Conservation (phyloP, 2,329 filamentous ascomycete genomes). For the Aspergillus caelatus region DNA sequence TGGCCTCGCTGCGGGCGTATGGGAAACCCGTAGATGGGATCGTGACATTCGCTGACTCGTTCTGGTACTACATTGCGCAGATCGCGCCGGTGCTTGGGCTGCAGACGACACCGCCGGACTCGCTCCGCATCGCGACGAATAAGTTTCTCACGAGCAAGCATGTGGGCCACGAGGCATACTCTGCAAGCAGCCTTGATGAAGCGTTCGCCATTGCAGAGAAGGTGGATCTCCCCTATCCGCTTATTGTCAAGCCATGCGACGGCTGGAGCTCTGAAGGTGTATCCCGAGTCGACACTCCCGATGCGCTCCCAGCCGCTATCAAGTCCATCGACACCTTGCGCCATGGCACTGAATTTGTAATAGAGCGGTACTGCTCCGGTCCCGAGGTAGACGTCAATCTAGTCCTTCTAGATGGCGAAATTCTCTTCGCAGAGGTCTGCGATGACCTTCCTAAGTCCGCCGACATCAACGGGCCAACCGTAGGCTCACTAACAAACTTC, state of each 20-base stretch:
- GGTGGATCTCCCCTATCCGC: background rate
- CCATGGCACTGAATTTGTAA: conserved; percentile 1
- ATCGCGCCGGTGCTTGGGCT: background rate
- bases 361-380: conserved; percentile 19
- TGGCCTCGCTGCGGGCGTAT: background rate
- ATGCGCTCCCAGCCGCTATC: background rate
- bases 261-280: conserved; percentile 7
- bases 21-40: background rate
- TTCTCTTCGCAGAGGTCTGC: conserved; percentile 17
- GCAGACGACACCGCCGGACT: background rate
- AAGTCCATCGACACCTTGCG: background rate
- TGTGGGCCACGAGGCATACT: background rate
- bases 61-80: background rate
- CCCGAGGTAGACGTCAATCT: conserved; percentile 23
- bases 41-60: background rate
- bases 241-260: conserved; percentile 7
- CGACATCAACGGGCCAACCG: background rate
- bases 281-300: background rate
- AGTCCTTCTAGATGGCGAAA: conserved; percentile 17
- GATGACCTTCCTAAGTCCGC: conserved; percentile 19
- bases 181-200: background rate
- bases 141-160: background rate
- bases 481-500: background rate
- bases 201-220: background rate
- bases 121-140: background rate